Evolutionary conservation across 306 rosid species (phyloP).

Genomic region (Casuarina glauca): DNA sequence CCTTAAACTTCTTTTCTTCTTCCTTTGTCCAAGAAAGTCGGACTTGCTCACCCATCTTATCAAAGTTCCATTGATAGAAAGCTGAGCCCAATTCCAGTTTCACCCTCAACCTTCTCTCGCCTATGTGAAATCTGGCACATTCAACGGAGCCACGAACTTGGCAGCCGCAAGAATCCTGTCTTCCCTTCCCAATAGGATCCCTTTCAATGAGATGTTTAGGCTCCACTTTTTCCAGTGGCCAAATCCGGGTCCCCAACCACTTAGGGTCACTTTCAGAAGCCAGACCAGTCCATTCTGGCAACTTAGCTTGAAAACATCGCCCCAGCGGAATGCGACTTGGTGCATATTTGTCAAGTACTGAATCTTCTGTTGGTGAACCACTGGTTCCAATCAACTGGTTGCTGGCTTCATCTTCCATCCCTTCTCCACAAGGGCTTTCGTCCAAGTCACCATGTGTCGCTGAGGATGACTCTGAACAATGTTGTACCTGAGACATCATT

Average conservation of each 20-base stretch:
- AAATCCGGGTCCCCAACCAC: constrained; percentile 69
- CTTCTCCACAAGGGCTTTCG: constrained; percentile 26
- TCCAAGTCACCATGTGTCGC: constrained; percentile 29
- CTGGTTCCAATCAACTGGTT: constrained; percentile 23
- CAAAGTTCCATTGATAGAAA: constrained; percentile 59
- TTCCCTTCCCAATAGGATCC: constrained; percentile 84
- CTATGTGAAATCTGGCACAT: constrained; percentile 66
- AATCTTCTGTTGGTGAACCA: constrained; percentile 24
- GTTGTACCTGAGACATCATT: constrained; percentile 23
- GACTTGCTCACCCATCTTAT: constrained; percentile 68
- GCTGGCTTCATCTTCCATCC: constrained; percentile 21
- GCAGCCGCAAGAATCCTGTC: constrained; percentile 78
- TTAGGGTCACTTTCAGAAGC: constrained; percentile 58
- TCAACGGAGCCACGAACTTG: constrained; percentile 50
- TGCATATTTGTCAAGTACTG: constrained; percentile 22
- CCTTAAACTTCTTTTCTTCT: constrained; percentile 58
- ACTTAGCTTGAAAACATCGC: constrained; percentile 48
- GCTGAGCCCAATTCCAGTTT: constrained; percentile 66
- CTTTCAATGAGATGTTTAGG: constrained; percentile 51
- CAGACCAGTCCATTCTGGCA: constrained; percentile 63
- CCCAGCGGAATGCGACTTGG: constrained; percentile 41
- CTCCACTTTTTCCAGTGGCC: constrained; percentile 56
- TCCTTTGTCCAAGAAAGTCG: constrained; percentile 48
- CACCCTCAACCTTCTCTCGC: constrained; percentile 60
- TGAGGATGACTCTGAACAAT: constrained; percentile 34